Base-by-base conservation (phyloP, 2,329 filamentous ascomycete genomes). In the Phaeosphaeriaceae sp. region DNA sequence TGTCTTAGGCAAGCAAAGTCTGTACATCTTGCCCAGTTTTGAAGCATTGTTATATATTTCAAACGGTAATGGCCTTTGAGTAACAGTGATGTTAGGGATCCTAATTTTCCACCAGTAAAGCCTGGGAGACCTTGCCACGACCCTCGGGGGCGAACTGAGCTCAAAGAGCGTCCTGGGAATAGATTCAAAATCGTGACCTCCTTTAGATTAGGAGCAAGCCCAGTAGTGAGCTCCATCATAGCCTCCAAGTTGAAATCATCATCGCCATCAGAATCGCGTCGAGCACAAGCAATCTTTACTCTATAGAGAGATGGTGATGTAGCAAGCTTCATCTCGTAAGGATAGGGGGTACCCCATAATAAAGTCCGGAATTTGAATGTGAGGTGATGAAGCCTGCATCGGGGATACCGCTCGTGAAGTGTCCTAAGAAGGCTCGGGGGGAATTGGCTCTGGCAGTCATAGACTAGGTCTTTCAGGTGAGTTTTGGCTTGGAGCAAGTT, bases 261-360 rank as follows among this genome's bases (percentile, higher is more conserved):
- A 29, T 58, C 54, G 39, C 52, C 47, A 52, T 60, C 46, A 3
- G 50, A 37, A 53, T 61, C 60, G n/a, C 40, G 48, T 6, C 12
- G 21, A 16, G 41, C 34, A 34, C 56, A 59, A 18, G 26, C 16
- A 47, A 49, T 26, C 34, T 56, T 58, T 3, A 60, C 28, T 36
- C 47, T 52, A 32, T 62, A 57, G 7, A 64, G 46, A 47, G 42
- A 58, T 38, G 56, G 58, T 11, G 50, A 62, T 29, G 57, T 63
- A 26, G 59, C 59, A 45, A 64, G 51, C 33, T 56, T 51, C 53
- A 62, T 61, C 46, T 64, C 59, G 38, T 61, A 62, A 21, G 54
- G 50, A 51, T 61, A 53, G 42, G 53, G 59, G 12, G 47, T 39
- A 17, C 46, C 59, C 59, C 55, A 59, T 15, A 61, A 32, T 17